phyloP scores from a whole-genome alignment of 1,284 basidiomycete species.

The Boletellus sp. region DNA sequence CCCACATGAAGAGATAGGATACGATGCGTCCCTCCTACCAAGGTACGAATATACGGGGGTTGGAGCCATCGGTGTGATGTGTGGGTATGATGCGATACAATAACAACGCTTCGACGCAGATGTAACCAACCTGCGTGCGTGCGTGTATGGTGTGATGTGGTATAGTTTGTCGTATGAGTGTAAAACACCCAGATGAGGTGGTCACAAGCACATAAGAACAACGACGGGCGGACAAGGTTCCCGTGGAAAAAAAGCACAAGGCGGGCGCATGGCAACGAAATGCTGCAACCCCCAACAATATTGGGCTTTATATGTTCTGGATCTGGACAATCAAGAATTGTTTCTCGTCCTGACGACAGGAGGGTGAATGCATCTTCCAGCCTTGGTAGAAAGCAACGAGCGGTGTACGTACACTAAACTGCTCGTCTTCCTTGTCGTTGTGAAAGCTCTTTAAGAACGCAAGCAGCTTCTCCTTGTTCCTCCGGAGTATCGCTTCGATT shows the following conservation, averaged over 20 bases:
- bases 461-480: slow-evolving; percentile 94
- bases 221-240: neutral
- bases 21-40: neutral
- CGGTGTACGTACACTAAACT: slow-evolving; percentile 69
- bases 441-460: slow-evolving; percentile 91
- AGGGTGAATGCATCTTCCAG: slow-evolving; percentile 1
- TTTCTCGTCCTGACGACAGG: slow-evolving; percentile 76
- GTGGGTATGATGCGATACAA: slow-evolving; percentile 12
- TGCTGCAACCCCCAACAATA: neutral
- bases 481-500: slow-evolving; percentile 85
- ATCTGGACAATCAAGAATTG: slow-evolving; percentile 94
- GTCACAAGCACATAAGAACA: slow-evolving; percentile 12
- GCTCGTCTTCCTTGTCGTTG: slow-evolving; percentile 99
- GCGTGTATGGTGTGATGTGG: neutral
- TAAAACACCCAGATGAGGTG: slow-evolving; percentile 1
- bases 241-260: neutral
- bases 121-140: neutral
- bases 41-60: slow-evolving; percentile 8
- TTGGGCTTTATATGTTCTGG: slow-evolving; percentile 55
- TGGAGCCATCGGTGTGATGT: slow-evolving; percentile 8
- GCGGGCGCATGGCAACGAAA: neutral
- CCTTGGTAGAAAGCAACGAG: neutral
- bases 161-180: slow-evolving; percentile 3
- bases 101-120: slow-evolving; percentile 5
- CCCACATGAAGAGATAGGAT: neutral